These are phyloP conservation scores for Boletus speciosus DNA, from an alignment of 768 basidiomycete genomes.

Conservation along the genomic window DNA sequence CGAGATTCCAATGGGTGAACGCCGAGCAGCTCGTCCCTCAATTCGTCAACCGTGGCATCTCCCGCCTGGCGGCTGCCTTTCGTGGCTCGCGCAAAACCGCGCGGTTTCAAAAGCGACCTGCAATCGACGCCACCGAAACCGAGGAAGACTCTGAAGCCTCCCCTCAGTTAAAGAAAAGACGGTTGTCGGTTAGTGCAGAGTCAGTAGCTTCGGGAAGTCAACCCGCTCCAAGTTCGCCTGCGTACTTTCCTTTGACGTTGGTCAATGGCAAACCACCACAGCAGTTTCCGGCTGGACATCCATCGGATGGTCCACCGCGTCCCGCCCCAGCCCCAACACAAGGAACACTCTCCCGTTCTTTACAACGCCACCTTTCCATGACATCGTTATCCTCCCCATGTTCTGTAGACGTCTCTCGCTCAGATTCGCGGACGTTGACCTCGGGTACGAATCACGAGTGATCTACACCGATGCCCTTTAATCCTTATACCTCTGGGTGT, in stretches of 20 bases:
- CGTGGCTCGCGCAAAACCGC: slow-evolving; percentile 5
- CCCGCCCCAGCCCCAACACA: slow-evolving; percentile 3
- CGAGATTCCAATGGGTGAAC: slow-evolving; percentile 31
- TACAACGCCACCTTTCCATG: slow-evolving; percentile 30
- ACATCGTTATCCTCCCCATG: slow-evolving; percentile 15
- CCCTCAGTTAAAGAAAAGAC: slow-evolving; percentile 25
- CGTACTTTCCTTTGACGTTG: slow-evolving; percentile 15
- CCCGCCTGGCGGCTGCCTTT: slow-evolving; percentile 15
- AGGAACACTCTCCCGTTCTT: slow-evolving; percentile 16
- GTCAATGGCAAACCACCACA: slow-evolving; percentile 32
- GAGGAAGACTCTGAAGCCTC: slow-evolving; percentile 13
- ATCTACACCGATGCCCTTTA: not conserved
- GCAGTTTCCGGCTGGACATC: slow-evolving; percentile 28
- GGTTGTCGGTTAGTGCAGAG: slow-evolving; percentile 13
- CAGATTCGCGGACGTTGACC: slow-evolving; percentile 24
- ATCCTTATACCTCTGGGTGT: not conserved
- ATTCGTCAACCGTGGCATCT: slow-evolving; percentile 22
- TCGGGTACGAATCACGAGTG: slow-evolving; percentile 15
- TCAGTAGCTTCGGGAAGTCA: slow-evolving; percentile 1
- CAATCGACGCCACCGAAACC: slow-evolving; percentile 6
- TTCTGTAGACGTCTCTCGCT: slow-evolving; percentile 5
- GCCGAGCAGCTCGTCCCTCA: slow-evolving; percentile 28
- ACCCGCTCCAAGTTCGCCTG: slow-evolving; percentile 1
- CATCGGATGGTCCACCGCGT: slow-evolving; percentile 3
- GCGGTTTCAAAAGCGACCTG: slow-evolving; percentile 26